Conservation (phyloP, 345 rosid genomes). For the Firmiana major region DNA sequence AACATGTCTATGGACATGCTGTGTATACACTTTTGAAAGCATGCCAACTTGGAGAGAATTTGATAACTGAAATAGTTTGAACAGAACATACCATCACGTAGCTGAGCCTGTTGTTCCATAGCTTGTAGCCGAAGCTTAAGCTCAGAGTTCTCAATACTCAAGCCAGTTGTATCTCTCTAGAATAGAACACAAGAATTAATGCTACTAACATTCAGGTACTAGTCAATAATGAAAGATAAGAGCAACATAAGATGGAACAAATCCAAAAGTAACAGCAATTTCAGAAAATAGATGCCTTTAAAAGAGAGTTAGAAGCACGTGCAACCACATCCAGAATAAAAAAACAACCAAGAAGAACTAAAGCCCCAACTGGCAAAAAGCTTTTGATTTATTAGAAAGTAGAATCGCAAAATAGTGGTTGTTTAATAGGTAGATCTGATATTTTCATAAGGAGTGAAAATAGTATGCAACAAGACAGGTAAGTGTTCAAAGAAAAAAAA, state of each 20-base stretch:
- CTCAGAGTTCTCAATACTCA: slow-evolving; percentile 82
- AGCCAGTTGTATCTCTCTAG: slow-evolving; percentile 81
- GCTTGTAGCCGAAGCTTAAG: slow-evolving; percentile 88
- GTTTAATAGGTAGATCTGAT: background rate
- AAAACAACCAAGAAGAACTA: background rate
- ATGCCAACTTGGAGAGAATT: background rate
- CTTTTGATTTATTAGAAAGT: background rate
- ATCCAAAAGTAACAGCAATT: background rate
- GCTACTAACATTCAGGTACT: background rate
- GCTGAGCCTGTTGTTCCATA: slow-evolving; percentile 87
- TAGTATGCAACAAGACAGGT: background rate
- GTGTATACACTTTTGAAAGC: background rate
- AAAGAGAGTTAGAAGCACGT: background rate
- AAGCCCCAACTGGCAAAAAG: background rate
- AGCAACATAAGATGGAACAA: background rate
- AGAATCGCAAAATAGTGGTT: background rate
- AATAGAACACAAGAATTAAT: slow-evolving; percentile 25
- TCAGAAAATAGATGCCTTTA: slow-evolving; percentile 9
- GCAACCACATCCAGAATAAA: background rate
- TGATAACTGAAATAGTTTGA: background rate
- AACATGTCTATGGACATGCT: background rate
- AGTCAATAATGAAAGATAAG: background rate
- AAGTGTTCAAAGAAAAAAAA: background rate
- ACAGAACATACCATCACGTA: slow-evolving; percentile 65
- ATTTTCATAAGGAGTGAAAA: background rate